Base-by-base conservation (phyloP, 2,329 filamentous ascomycete species). In the Meredithiella fracta region DNA sequence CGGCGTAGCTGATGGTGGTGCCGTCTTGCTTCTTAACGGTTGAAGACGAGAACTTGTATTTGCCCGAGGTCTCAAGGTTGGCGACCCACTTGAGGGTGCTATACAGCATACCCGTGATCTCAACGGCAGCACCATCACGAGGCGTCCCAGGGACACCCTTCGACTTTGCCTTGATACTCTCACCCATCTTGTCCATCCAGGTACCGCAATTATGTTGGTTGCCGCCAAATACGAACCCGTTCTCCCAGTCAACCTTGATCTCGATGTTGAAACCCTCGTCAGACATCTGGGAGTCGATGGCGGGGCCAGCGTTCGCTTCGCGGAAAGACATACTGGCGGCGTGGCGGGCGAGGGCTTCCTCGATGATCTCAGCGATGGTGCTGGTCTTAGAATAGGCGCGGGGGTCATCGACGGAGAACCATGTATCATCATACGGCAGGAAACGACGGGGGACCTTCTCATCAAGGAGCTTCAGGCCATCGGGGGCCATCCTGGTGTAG, bases 121-220 rank as follows among this genome's bases (percentile, higher is more conserved):
- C 92, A 56, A 98, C 79, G 20, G 92, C 89, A 44, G 92, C 89
- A 29, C 92, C 92, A 66, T 98, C 94, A 63, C 94, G 85, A 50
- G 92, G 92, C n/a, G 92, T 98, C 7, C 90, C 92, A 0, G 92
- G 94, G 20, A 95, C 74, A 52, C 92, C 94, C 71, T 96, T 97
- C 64, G 83, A 95, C 58, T 85, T 84, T 15, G 94, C 92, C 60
- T 83, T 86, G 61, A 86, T 81, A 60, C 89, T 95, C 68, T 98
- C 92, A n/a, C 92, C 92, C 92, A 98, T 98, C 77, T 98, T 98
- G 74, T 98, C 92, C 89, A 96, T 96, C 92, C 92, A 98, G 1
- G 92, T 98, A 54, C 92, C 92, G 63, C 94, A 98, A 68, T 98
- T 98, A 69, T 73, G 77, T 65, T 96, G 90, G 64, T 87, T 97